Base-by-base conservation (phyloP, 2,329 filamentous ascomycete species). In the Emericellopsis atlantica region DNA sequence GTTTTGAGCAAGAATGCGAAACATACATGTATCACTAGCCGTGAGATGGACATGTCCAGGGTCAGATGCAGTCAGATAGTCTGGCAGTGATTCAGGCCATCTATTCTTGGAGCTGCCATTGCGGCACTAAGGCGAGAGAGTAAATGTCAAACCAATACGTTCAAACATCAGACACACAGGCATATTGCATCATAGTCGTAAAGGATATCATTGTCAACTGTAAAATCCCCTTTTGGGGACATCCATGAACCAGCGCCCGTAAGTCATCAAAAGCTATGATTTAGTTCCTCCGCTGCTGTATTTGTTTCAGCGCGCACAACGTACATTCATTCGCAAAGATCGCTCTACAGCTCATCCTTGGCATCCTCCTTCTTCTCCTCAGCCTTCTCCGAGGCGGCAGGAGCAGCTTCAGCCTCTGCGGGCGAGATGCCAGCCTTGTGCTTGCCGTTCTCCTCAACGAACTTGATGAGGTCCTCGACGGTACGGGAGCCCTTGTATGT, bases 371-470 rank as follows among this genome's bases (percentile, higher is more conserved):
- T 82, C 31, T 49, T 82, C 31, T 49, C 57, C 36, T 66, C 65
- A 54, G 70, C 59, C 46, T 69, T 62, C 56, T 76, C 71, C 22
- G 67, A 66, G 52, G 72, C 61, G 50, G 71, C 68, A 43, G 69
- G 66, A 35, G 69, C 67, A 43, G 67, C 63, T 58, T 80, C 71
- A 43, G 69, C 61, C 50, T 72, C 72, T 53, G 65, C 62, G 52
- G 67, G 64, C 42, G 70, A 64, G 47, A 81, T 79, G 53, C 81
- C 79, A 49, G 85, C 78, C 65, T 83, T 79, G 74, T 93, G 76
- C 67, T 88, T 92, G 65, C 92, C 92, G 63, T 92, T 94, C 73
- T 95, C 88, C 67, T 86, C 81, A 64, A 98, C 76, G 70, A 98
- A 98, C 55, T 81, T 75, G 56, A 85, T 81, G 45, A 98, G 77